Evolutionary conservation across 495 filamentous ascomycete species (phyloP).

Genomic region (Patellaria atrata): DNA sequence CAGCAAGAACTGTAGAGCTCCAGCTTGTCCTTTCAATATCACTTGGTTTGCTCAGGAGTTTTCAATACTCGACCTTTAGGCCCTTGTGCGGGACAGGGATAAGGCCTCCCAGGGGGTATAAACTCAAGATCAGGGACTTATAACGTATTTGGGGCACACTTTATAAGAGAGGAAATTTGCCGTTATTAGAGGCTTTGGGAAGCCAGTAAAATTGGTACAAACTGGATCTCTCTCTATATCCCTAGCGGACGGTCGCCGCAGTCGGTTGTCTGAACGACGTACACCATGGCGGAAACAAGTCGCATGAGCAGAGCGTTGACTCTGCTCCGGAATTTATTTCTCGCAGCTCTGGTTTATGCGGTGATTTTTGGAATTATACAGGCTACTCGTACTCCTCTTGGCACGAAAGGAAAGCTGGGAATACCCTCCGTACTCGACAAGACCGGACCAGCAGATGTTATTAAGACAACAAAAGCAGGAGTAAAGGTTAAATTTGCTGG

Average conservation of each 20-base stretch:
- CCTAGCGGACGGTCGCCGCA: background rate
- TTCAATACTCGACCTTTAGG: too few relatives aligned
- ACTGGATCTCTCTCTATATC: slow-evolving; percentile 3
- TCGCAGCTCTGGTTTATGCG: slow-evolving; percentile 19
- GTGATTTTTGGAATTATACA: slow-evolving; percentile 19
- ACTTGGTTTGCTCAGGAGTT: too few relatives aligned
- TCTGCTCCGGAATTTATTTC: slow-evolving; percentile 18
- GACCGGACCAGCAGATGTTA: slow-evolving; percentile 20
- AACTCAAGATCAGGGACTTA: too few relatives aligned
- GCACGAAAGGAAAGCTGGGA: slow-evolving; percentile 18
- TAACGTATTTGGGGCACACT: too few relatives aligned
- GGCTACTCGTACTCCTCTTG: slow-evolving; percentile 12
- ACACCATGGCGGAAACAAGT: slow-evolving; percentile 15
- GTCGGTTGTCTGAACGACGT: background rate
- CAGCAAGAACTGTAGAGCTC: too few relatives aligned
- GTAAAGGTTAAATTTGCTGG: slow-evolving; percentile 22
- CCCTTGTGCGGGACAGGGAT: too few relatives aligned
- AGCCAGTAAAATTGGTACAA: too few relatives aligned
- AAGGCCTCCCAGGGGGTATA: too few relatives aligned
- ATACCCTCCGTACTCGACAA: slow-evolving; percentile 24
- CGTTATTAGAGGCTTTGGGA: too few relatives aligned
- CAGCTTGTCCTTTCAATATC: too few relatives aligned
- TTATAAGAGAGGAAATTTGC: too few relatives aligned
- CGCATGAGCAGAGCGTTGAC: slow-evolving; percentile 10
- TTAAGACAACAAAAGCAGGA: slow-evolving; percentile 23